Evolutionary conservation across 2,329 filamentous ascomycete genomes (phyloP), one percentile per base, ranked within the genome.

Genomic region (Aspergillus persii): DNA sequence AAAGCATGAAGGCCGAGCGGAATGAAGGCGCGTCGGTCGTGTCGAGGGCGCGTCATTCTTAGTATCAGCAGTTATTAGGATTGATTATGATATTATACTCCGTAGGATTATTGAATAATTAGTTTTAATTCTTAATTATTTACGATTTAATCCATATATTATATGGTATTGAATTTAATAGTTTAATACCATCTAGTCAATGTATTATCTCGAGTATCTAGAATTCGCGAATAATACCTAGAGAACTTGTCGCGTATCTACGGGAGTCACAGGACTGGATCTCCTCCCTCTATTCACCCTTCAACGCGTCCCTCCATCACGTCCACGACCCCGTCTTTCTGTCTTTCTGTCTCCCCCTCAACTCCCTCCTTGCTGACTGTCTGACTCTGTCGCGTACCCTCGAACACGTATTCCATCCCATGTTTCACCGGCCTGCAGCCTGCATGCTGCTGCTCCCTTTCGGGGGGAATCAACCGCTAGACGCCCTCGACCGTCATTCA

Each of bases 271-370:
- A n/a, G n/a, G 1, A 23, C 18, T 23, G 18, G 18, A 23, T 23
- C 18, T 26, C n/a, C n/a, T 9, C 7, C 44, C 47, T 12, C 39
- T 30, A n/a, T 7, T 50, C 63, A 65, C 66, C 66, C 65, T 67
- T 51, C 57, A 66, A 66, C 66, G 65, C 66, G 66, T 64, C 56
- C 26, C 46, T 5, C 15, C 33, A 41, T 6, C 12, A 46, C 53
- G 33, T 36, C 56, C 58, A 50, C 58, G 54, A 60, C 58, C 58
- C 58, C 46, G 31, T 44, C 44, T 47, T 36, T 36, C 33, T 12
- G 11, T 0, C 33, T 36, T 12, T 4, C 33, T 12, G 2, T 11
- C 31, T 33, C 4, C 6, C 8, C 4, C 11, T 12, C 18, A 23
- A 23, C 18, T 23, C n/a, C 30, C 27, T 53, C 50, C 44, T 33